Evolutionary conservation across 2,329 filamentous ascomycete species (phyloP).

Genomic region (Fusarium agapanthi): DNA sequence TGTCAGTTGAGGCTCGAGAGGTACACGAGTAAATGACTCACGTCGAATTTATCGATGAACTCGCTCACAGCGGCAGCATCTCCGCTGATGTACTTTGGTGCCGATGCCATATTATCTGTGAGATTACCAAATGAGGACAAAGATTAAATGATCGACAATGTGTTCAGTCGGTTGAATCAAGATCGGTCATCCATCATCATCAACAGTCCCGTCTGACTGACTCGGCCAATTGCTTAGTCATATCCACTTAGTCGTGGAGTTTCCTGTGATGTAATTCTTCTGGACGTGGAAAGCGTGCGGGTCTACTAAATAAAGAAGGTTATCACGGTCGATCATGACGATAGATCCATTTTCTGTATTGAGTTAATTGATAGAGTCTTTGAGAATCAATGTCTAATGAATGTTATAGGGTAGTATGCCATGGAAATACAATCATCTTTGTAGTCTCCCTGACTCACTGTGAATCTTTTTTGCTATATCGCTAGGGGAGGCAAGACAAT

Average conservation of each 20-base stretch:
- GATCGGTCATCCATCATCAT: not conserved
- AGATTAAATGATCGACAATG: not conserved
- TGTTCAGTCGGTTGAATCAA: not conserved
- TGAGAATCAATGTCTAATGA: not conserved
- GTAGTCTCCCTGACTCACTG: not conserved
- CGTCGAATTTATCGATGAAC: slow-evolving; percentile 92
- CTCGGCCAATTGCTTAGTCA: slow-evolving; percentile 27
- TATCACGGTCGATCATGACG: not conserved
- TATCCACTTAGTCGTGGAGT: not conserved
- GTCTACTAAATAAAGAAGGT: not conserved
- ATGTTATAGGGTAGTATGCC: slow-evolving; percentile 6
- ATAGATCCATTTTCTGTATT: not conserved
- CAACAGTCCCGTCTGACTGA: not conserved
- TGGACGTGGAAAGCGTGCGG: not conserved
- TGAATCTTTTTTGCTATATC: not conserved
- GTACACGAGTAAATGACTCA: slow-evolving; percentile 58
- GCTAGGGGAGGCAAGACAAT: not conserved
- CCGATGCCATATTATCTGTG: slow-evolving; percentile 35
- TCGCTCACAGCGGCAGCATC: slow-evolving; percentile 78
- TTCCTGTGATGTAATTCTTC: not conserved
- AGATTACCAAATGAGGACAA: not conserved
- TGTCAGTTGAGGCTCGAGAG: not conserved
- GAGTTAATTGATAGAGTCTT: not conserved
- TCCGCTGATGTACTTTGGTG: slow-evolving; percentile 77
- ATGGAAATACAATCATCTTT: not conserved